Evolutionary conservation across 768 basidiomycete genomes (phyloP).

Genomic region (Termitomyces sp.): DNA sequence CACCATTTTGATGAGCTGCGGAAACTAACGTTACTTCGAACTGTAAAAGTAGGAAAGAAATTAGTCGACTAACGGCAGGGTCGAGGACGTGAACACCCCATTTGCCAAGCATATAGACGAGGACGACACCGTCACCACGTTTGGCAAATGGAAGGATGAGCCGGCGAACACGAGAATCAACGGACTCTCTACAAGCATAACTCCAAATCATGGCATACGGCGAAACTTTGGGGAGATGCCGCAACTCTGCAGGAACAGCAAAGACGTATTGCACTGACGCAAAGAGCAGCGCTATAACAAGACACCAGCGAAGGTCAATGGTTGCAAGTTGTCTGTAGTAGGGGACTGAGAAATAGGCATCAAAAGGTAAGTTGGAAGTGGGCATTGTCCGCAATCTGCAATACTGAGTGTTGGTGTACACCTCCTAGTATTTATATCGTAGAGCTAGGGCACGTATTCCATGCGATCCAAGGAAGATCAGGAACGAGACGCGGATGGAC

Average conservation of each 20-base stretch:
- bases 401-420: not conserved
- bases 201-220: slow-evolving; percentile 25
- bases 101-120: slow-evolving; percentile 32
- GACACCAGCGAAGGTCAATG: slow-evolving; percentile 4
- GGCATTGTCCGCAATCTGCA: not conserved
- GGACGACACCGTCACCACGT: slow-evolving; percentile 25
- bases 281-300: not conserved
- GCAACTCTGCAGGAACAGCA: slow-evolving; percentile 22
- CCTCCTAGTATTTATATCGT: not conserved
- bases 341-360: slow-evolving; percentile 1
- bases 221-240: slow-evolving; percentile 29
- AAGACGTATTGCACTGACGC: slow-evolving; percentile 11
- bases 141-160: slow-evolving; percentile 30
- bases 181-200: slow-evolving; percentile 27
- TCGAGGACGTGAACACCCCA: slow-evolving; percentile 38
- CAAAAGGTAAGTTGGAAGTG: not conserved
- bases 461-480: slow-evolving; percentile 2
- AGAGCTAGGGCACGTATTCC: not conserved
- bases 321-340: not conserved
- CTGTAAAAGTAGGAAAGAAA: not conserved
- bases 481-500: not conserved
- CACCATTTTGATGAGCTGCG: slow-evolving; percentile 19
- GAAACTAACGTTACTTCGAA: not conserved
- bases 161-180: slow-evolving; percentile 25
- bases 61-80: slow-evolving; percentile 18